phyloP scores from a whole-genome alignment of 2,329 filamentous ascomycete species.

The Aspergillus pseudonomiae region DNA sequence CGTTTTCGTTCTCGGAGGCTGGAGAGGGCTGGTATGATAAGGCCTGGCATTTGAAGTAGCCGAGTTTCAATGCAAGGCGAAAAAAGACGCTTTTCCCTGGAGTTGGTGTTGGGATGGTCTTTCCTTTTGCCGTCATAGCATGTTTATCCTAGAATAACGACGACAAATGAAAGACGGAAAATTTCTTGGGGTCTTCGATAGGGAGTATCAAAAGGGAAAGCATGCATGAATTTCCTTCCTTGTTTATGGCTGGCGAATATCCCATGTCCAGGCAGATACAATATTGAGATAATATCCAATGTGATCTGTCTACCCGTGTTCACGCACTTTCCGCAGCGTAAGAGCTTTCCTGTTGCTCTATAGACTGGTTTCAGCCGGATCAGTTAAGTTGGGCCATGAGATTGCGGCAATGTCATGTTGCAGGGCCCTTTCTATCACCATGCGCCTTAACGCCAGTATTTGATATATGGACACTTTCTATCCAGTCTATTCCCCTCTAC shows the following conservation, averaged over 20 bases:
- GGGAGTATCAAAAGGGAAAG: constrained; percentile 37
- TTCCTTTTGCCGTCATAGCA: constrained; percentile 33
- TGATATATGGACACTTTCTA: constrained; percentile 4
- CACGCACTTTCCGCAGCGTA: constrained; percentile 13
- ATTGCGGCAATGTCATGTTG: constrained; percentile 7
- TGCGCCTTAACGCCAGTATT: constrained; percentile 10
- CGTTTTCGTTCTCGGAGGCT: constrained; percentile 43
- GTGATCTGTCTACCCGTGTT: constrained; percentile 36
- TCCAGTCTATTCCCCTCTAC: constrained; percentile 65
- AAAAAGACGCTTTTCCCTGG: constrained; percentile 39
- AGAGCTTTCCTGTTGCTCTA: constrained; percentile 6
- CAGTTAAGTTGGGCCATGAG: not conserved
- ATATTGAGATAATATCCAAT: constrained; percentile 37
- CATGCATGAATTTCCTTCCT: constrained; percentile 44
- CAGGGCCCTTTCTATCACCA: constrained; percentile 14
- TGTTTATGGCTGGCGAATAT: constrained; percentile 45
- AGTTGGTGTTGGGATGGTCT: constrained; percentile 40
- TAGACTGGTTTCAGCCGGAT: not conserved
- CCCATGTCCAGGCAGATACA: constrained; percentile 40
- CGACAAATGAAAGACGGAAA: constrained; percentile 30
- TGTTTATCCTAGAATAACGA: constrained; percentile 32
- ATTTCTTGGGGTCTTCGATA: constrained; percentile 33
- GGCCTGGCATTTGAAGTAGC: constrained; percentile 40
- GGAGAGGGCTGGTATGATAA: constrained; percentile 44
- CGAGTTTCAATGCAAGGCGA: constrained; percentile 38